Base-by-base conservation (phyloP, 495 filamentous ascomycete genomes). In the Geopyxis carbonaria region DNA sequence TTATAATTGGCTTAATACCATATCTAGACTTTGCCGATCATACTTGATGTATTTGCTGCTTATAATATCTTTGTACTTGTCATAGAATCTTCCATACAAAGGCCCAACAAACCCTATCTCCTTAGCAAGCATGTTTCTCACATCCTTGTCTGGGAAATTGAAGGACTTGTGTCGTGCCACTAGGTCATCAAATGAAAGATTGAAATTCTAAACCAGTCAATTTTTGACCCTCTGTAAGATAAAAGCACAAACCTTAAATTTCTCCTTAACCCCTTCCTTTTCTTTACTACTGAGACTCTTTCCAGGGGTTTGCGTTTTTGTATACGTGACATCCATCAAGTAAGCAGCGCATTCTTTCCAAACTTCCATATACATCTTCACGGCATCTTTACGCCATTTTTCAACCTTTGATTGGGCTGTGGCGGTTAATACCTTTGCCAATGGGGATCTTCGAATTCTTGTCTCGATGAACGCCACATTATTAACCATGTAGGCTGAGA, bases 31-130 rank as follows among this genome's bases (percentile, higher is more conserved):
- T 13, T 66, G 68, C 62, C 93, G 93, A 61, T 94, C 85, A 56
- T 89, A 95, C 65, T 87, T 93, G 60, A 87, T 83, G 61, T 95
- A 93, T 61, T 95, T 95, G 22, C 89, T 85, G 61, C 89, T 93
- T 61, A 95, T 92, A 47, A 93, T 68, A 63, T 95, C 89, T 57
- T 94, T 87, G 61, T 99, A 99, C 14, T 86, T 75, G 61, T 95
- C 91, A 67, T 83, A 93, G 61, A 95, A 99, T 9, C 91, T 71
- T 35, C 73, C 73, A 64, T 99, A 99, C 13, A 99, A 68, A 31
- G 91, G 85, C 61, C 93, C 87, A 31, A 95, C 76, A 57, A 92
- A 78, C 36, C 72, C 72, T 43, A 94, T 73, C 52, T 93, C 86
- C 46, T 76, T 74, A 10, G 69, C 71, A 45, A 95, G 64, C 60